Percentiles rank a stretch among this genome's conserved stretches.
These are phyloP conservation scores for Rheum nobile DNA, from an alignment of 148 eudicot genomes.

Conservation along the genomic window DNA sequence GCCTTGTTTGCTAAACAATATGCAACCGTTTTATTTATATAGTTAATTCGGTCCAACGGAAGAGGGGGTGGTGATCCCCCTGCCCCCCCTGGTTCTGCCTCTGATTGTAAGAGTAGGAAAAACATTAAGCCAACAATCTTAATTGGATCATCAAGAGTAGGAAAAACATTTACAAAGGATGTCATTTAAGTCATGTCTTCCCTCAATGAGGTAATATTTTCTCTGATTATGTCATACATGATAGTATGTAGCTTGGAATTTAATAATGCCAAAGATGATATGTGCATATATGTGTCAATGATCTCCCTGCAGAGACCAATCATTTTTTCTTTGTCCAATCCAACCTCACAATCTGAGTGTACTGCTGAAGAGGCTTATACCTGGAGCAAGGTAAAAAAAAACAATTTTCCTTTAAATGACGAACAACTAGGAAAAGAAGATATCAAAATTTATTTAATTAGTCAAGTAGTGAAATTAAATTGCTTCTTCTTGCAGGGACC, in stretches of 20 bases:
- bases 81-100: too few species aligned
- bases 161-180: conserved; percentile 87
- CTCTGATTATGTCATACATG: background rate
- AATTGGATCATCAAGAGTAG: conserved; percentile 94
- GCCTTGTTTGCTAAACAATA: too few species aligned
- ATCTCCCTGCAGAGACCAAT: conserved; percentile 66
- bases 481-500: conserved; percentile 47
- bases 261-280: too few species aligned
- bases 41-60: too few species aligned
- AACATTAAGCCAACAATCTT: conserved; percentile 85
- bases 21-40: too few species aligned
- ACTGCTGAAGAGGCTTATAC: conserved; percentile 93
- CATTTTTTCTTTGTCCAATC: conserved; percentile 89
- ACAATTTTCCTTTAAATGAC: background rate
- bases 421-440: background rate
- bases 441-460: background rate
- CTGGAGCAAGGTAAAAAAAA: conserved; percentile 78
- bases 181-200: conserved; percentile 80
- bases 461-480: background rate
- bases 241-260: background rate
- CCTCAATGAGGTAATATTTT: conserved; percentile 50
- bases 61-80: too few species aligned
- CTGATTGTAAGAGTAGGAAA: too few species aligned
- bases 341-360: conserved; percentile 99
- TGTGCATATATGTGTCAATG: background rate